Evolutionary conservation across 2,329 filamentous ascomycete genomes (phyloP).

Genomic region (Cytospora leucostoma): DNA sequence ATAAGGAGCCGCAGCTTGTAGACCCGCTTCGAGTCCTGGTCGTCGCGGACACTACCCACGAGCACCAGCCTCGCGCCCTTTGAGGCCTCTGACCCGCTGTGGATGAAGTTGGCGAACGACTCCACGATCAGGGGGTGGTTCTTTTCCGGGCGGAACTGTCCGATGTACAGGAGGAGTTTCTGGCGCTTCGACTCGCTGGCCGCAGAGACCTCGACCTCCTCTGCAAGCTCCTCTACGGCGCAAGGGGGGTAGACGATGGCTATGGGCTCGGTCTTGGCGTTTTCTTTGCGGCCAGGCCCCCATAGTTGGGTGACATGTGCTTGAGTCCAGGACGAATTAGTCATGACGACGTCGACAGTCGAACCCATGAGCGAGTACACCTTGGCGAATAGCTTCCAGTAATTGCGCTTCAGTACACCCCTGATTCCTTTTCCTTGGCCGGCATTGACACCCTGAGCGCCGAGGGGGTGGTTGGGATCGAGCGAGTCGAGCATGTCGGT

Average conservation of each 20-base stretch:
- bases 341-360: slow-evolving; percentile 91
- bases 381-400: slow-evolving; percentile 84
- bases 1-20: slow-evolving; percentile 85
- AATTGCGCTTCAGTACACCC: slow-evolving; percentile 72
- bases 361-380: slow-evolving; percentile 83
- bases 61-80: slow-evolving; percentile 71
- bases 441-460: slow-evolving; percentile 75
- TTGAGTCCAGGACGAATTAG: slow-evolving; percentile 95
- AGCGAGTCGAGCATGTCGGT: slow-evolving; percentile 94
- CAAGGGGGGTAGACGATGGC: slow-evolving; percentile 88
- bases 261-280: slow-evolving; percentile 54
- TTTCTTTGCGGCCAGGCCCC: slow-evolving; percentile 58
- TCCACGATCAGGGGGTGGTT: slow-evolving; percentile 87
- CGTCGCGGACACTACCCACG: slow-evolving; percentile 89
- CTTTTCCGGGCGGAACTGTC: slow-evolving; percentile 96
- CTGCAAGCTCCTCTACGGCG: slow-evolving; percentile 80
- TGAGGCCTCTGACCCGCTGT: slow-evolving; percentile 52
- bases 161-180: slow-evolving; percentile 83
- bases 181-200: slow-evolving; percentile 70
- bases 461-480: slow-evolving; percentile 60
- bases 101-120: slow-evolving; percentile 78
- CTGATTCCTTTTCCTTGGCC: slow-evolving; percentile 74
- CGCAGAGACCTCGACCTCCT: slow-evolving; percentile 69
- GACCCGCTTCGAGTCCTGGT: slow-evolving; percentile 76
- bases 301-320: slow-evolving; percentile 79